phyloP scores from a whole-genome alignment of 2,329 filamentous ascomycete species.

The Verticillium longisporum region DNA sequence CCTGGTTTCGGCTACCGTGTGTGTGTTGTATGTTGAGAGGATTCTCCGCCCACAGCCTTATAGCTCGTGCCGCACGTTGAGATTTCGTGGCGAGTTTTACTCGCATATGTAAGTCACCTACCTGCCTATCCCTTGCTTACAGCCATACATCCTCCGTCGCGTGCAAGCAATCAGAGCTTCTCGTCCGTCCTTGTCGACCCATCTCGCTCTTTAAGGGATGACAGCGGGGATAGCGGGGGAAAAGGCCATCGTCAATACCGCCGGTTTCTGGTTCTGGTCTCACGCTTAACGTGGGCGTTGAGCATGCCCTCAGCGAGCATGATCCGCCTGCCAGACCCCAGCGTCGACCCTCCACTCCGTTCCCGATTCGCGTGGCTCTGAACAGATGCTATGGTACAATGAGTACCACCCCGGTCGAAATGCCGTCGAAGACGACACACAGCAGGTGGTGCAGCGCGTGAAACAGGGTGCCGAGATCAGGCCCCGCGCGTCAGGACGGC shows the following conservation, averaged over 20 bases:
- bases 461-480: background rate
- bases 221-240: too few relatives aligned
- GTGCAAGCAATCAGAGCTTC: background rate
- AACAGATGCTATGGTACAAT: background rate
- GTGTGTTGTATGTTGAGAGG: background rate
- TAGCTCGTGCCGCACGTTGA: background rate
- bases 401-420: background rate
- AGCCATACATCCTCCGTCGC: background rate
- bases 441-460: background rate
- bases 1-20: background rate
- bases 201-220: background rate
- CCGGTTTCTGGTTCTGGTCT: too few relatives aligned
- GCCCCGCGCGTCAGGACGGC: background rate
- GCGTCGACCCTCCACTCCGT: too few relatives aligned
- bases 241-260: too few relatives aligned
- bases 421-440: background rate
- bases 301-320: too few relatives aligned
- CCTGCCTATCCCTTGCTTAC: background rate
- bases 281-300: too few relatives aligned
- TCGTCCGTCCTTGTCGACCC: background rate
- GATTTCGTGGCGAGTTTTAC: background rate
- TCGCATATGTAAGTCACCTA: slow-evolving; percentile 12
- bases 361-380: background rate
- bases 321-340: too few relatives aligned
- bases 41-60: background rate